Evolutionary conservation across 2,329 filamentous ascomycete species (phyloP), one percentile per base, ranked within the genome.

Genomic region (Ceratocystis colombiana): DNA sequence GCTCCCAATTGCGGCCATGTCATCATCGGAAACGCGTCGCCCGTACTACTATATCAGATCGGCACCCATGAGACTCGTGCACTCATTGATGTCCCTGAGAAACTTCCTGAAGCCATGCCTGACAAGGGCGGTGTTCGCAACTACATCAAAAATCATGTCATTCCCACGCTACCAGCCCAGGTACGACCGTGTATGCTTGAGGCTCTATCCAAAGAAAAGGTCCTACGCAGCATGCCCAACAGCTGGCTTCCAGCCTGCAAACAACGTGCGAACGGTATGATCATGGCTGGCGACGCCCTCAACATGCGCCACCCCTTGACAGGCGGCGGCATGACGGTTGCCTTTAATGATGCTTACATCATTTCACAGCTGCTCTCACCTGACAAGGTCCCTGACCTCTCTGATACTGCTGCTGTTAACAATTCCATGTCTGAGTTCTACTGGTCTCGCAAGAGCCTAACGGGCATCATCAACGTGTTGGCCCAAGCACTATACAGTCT

Each of bases 231-330:
- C 71, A 99, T 99, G 94, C 94, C 94, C 64, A 99, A 97, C 77
- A 93, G 88, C 68, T 99, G 89, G 81, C 84, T 99, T 1, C 92
- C 94, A 4, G 85, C 94, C 0, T 82, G 85, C 0, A 77, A 76
- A 57, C 88, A 88, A 68, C 62, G 64, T 59, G 68, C 73, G 57
- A 76, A 76, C 59, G 88, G 89, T 73, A 82, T 96, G 68, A 81
- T 96, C 62, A 79, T 99, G 45, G 82, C 97, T 7, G 94, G 94
- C 68, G 94, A 99, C 74, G 93, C 94, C 15, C 87, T 96, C 82
- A 99, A 99, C 79, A 99, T 99, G 94, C 89, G 94, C n/a, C 94
- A 99, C 77, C 94, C 94, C 1, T 82, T 99, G 12, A 99, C 94
- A 0, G 94, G 94, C 64, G 94, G 94, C 70, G 94, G 94, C 71